Evolutionary conservation across 331 rosid species (phyloP).

Genomic region (Malus hybrid): DNA sequence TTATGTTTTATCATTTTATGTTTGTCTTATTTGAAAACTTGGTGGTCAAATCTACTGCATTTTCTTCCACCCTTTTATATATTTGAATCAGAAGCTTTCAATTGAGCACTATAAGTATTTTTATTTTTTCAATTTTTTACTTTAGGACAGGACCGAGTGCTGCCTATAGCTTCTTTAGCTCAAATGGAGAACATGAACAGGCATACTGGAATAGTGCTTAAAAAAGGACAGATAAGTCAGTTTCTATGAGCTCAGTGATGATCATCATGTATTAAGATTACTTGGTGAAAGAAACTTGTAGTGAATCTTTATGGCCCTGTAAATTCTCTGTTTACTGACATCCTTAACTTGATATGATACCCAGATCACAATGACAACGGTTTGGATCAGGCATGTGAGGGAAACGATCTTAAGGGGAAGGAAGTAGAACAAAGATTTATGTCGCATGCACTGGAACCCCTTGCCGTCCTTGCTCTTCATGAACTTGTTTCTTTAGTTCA

Average conservation of each 20-base stretch:
- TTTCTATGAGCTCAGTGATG: conserved; percentile 16
- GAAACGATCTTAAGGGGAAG: conserved; percentile 38
- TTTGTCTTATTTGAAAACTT: background rate
- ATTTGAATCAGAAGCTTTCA: conserved; percentile 2
- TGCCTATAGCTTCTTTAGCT: conserved; percentile 31
- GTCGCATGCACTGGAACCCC: conserved; percentile 50
- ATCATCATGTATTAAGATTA: background rate
- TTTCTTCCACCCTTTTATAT: background rate
- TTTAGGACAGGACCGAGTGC: conserved; percentile 62
- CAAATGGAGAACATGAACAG: conserved; percentile 32
- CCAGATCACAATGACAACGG: conserved; percentile 36
- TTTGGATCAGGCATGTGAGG: conserved; percentile 32
- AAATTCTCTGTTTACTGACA: conserved; percentile 10
- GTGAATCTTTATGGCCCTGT: background rate
- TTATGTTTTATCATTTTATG: background rate
- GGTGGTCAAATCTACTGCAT: background rate
- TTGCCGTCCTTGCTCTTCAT: conserved; percentile 64
- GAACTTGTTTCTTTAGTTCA: conserved; percentile 83
- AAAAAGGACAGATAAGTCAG: conserved; percentile 43
- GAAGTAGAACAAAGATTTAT: conserved; percentile 22
- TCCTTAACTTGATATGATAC: conserved; percentile 27
- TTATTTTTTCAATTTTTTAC: conserved; percentile 4
- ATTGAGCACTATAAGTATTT: conserved; percentile 6
- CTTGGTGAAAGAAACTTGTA: conserved; percentile 3
- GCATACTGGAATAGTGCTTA: conserved; percentile 15